Evolutionary conservation across 345 rosid species (phyloP).

Genomic region (Zanthoxylum bungeanum): DNA sequence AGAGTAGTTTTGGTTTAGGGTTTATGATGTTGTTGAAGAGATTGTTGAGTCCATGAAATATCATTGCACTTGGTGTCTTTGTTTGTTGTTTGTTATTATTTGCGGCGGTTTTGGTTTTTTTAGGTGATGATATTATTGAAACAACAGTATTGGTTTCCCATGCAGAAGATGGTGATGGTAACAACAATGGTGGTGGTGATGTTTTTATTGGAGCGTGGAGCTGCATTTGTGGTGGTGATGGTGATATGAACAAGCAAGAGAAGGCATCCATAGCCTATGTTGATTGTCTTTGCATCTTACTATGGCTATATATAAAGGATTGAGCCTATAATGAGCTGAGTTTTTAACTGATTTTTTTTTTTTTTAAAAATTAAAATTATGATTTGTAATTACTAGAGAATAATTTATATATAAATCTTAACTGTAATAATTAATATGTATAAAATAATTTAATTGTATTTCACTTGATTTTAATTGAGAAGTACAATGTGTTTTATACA

Average conservation of each 20-base stretch:
- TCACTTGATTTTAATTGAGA: too few relatives aligned
- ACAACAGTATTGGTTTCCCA: background rate
- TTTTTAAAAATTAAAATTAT: too few relatives aligned
- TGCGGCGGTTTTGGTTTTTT: background rate
- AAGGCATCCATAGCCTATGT: background rate
- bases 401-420: too few relatives aligned
- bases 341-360: too few relatives aligned
- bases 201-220: background rate
- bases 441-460: too few relatives aligned
- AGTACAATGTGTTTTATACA: too few relatives aligned
- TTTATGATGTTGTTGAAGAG: conserved; percentile 52
- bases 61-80: background rate
- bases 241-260: background rate
- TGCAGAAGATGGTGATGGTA: background rate
- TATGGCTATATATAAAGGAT: too few relatives aligned
- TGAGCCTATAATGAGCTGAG: too few relatives aligned
- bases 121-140: background rate
- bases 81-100: background rate
- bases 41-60: conserved; percentile 39
- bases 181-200: background rate
- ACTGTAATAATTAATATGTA: too few relatives aligned
- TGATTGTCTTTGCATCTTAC: background rate
- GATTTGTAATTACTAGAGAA: too few relatives aligned
- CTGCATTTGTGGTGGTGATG: background rate
- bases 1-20: conserved; percentile 35